These are phyloP conservation scores for Babesia sp. DNA, from an alignment of 169 alveolate species.

Conservation along the genomic window DNA sequence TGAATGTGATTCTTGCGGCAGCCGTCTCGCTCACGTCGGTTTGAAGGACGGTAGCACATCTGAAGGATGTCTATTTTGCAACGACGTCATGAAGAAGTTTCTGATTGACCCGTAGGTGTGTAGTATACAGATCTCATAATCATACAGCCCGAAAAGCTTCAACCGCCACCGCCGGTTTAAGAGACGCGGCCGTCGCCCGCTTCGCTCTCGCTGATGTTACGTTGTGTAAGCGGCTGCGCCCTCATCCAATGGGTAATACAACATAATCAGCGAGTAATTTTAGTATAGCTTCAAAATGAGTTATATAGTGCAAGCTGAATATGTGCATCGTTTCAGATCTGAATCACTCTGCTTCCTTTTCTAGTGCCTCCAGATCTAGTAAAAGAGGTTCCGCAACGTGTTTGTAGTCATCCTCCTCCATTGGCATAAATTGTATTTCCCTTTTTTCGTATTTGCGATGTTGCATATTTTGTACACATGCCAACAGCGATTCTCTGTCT, in stretches of 20 bases:
- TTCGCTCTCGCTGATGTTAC: conserved; percentile 5
- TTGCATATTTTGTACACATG: conserved; percentile 72
- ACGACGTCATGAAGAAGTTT: conserved; percentile 5
- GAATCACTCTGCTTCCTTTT: conserved; percentile 26
- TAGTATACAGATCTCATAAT: not conserved
- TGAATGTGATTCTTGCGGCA: conserved; percentile 27
- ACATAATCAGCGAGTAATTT: too few species aligned
- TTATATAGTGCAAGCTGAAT: too few species aligned
- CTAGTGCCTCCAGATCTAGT: conserved; percentile 50
- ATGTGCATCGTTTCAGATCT: too few species aligned
- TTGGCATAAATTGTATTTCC: conserved; percentile 62
- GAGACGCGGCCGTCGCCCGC: conserved; percentile 3
- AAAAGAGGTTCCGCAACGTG: conserved; percentile 38
- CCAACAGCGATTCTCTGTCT: conserved; percentile 62
- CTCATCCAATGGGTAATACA: too few species aligned
- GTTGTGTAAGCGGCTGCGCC: too few species aligned
- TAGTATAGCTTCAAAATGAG: too few species aligned
- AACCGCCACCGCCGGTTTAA: not conserved
- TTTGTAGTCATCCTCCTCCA: conserved; percentile 46
- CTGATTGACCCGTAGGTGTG: conserved; percentile 19
- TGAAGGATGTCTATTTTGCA: conserved; percentile 39
- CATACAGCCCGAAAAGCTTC: conserved; percentile 12
- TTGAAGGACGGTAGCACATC: conserved; percentile 8
- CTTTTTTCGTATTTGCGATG: conserved; percentile 73
- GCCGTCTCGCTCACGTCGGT: not conserved